Conservation (phyloP, 164 flowering plant genomes). For the Annona cherimola region DNA sequence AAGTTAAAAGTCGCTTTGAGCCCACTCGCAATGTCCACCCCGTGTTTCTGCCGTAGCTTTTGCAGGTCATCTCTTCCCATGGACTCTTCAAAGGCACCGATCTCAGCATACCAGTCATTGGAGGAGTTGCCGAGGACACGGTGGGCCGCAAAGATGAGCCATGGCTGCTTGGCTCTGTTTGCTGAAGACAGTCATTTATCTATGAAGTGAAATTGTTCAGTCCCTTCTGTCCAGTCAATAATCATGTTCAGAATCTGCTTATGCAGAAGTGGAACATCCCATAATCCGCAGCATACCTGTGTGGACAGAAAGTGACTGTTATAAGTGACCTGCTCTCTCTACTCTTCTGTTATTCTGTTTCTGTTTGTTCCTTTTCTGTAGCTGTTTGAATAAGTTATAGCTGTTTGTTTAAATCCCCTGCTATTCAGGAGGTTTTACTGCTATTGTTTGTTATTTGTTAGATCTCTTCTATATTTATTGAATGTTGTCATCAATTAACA, state of each 20-base stretch:
- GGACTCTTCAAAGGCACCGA: conserved; percentile 73
- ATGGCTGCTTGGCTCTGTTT: conserved; percentile 75
- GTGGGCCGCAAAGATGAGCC: conserved; percentile 78
- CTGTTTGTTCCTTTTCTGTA: too few species aligned
- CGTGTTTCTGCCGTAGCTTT: conserved; percentile 81
- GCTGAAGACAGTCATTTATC: conserved; percentile 69
- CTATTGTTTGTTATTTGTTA: too few species aligned
- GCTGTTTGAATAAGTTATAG: too few species aligned
- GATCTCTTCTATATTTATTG: too few species aligned
- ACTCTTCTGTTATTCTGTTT: too few species aligned
- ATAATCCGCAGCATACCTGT: conserved; percentile 74
- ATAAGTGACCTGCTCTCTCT: too few species aligned
- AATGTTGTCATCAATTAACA: too few species aligned
- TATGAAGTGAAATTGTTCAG: conserved; percentile 72
- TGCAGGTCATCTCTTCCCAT: conserved; percentile 77
- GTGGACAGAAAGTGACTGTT: neutral
- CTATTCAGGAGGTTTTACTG: too few species aligned
- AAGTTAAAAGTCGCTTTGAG: too few species aligned
- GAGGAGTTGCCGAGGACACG: conserved; percentile 84
- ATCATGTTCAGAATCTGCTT: conserved; percentile 63
- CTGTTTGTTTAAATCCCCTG: too few species aligned
- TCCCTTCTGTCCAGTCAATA: conserved; percentile 75
- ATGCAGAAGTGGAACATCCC: conserved; percentile 89
- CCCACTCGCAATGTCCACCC: conserved; percentile 63
- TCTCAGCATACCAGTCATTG: conserved; percentile 33